Percentiles rank a stretch among this genome's conserved stretches.
These are phyloP conservation scores for Candida cerambycidarum DNA, from an alignment of 805 yeast species.

Conservation along the genomic window DNA sequence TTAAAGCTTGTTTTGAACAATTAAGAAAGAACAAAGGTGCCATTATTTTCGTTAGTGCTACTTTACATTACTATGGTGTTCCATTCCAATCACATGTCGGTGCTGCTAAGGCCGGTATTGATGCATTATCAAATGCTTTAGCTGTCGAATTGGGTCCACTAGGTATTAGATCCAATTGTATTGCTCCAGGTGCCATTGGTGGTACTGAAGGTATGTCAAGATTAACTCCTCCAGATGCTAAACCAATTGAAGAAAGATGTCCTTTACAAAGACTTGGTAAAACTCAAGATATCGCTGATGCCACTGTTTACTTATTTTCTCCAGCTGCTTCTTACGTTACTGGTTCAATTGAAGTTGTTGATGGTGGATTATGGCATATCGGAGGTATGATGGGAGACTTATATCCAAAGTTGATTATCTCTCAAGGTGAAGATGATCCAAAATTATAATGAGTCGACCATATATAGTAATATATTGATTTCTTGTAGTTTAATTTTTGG, in stretches of 20 bases:
- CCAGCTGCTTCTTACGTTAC: conserved; percentile 77
- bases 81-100: conserved; percentile 90
- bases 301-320: conserved; percentile 81
- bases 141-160: conserved; percentile 92
- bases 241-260: conserved; percentile 44
- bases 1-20: conserved; percentile 73
- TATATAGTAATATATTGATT: conserved; percentile 3
- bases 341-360: conserved; percentile 79
- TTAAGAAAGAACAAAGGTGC: conserved; percentile 67
- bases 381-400: conserved; percentile 42
- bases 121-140: conserved; percentile 77
- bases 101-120: conserved; percentile 96
- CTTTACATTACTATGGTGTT: conserved; percentile 84
- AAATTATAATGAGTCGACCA: conserved; percentile 18
- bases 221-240: conserved; percentile 46
- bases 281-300: conserved; percentile 79
- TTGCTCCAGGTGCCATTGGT: conserved; percentile 90
- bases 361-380: conserved; percentile 89
- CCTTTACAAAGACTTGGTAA: conserved; percentile 71
- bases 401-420: conserved; percentile 32
- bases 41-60: conserved; percentile 79
- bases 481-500: background rate
- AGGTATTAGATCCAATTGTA: conserved; percentile 78
- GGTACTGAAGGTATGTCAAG: conserved; percentile 85
- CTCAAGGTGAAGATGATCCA: conserved; percentile 27